phyloP scores from a whole-genome alignment of 139 green algal species.

The Coccomyxa sp. region DNA sequence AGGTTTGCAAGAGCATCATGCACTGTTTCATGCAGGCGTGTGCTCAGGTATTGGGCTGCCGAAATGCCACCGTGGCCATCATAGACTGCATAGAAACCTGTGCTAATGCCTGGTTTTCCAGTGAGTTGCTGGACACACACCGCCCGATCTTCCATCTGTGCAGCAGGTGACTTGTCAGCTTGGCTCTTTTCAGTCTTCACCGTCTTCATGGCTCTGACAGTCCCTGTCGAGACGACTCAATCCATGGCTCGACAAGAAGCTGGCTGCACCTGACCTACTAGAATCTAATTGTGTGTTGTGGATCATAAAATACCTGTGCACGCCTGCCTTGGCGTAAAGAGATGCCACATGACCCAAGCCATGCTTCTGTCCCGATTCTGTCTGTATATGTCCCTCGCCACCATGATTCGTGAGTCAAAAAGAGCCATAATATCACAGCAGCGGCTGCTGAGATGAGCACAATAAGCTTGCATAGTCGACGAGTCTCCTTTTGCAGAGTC shows the following conservation, averaged over 20 bases:
- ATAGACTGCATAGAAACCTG: conserved; percentile 15
- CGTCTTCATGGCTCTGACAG: not conserved
- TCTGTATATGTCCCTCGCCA: too few species aligned
- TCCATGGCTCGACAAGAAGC: not conserved
- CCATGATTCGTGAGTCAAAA: too few species aligned
- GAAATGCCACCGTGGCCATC: conserved; percentile 18
- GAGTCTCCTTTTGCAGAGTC: too few species aligned
- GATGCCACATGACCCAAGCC: not conserved
- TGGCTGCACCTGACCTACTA: not conserved
- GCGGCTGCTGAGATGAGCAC: too few species aligned
- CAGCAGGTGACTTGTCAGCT: not conserved
- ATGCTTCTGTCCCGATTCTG: not conserved
- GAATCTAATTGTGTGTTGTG: not conserved
- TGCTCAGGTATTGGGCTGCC: not conserved
- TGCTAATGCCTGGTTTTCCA: not conserved
- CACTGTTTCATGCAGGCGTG: not conserved
- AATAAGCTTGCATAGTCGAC: too few species aligned
- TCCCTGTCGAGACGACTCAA: not conserved
- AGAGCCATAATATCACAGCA: too few species aligned
- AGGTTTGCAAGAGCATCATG: not conserved
- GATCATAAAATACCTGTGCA: not conserved
- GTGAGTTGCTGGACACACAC: conserved; percentile 4
- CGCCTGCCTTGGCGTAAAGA: not conserved
- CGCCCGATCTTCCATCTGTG: conserved; percentile 26
- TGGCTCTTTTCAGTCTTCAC: too few species aligned